Evolutionary conservation across 179 eudicot species (phyloP), one percentile per base, ranked within the genome.

Genomic region (Camellia oleifera): DNA sequence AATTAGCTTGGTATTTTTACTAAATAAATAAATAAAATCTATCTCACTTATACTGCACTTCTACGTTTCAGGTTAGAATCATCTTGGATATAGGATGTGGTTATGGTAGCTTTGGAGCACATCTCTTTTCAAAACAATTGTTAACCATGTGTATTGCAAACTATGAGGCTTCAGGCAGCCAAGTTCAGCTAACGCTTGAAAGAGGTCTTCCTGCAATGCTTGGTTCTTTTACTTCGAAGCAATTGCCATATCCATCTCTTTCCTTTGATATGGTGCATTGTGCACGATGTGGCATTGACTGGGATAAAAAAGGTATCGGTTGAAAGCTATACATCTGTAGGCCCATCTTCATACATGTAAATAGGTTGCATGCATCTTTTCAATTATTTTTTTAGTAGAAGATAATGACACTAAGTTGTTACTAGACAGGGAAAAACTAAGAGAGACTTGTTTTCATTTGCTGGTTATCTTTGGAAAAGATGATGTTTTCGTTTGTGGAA

Each of bases 161-260:
- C 78, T 97, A 92, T 73, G 99, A 97, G 86, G 88, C 97, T 83
- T 97, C 99, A 45, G 98, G 99, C 62, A 97, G 99, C 84, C 99
- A 97, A 90, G 99, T 97, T 75, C 98, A 97, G 78, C 89, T 96
- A 76, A 94, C 97, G 77, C 96, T 94, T 69, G 99, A 96, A 86
- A 91, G 99, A 88, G 99, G 99, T 75, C 95, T 97, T 78, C 99
- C 99, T 3, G 99, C 98, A 68, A 94, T 97, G 97, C 88, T 94
- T 77, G 98, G 91, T 77, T 92, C 99, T 80, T 84, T 97, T 75
- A 79, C 81, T 68, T 86, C 88, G 3, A 89, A 89, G 64, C 97
- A 97, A 83, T 80, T 94, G 83, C 99, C 99, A 66, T 93, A 83
- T 89, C 93, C 99, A 58, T 90, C 99, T 66, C 97, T 97, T 69